Conservation (phyloP, 768 basidiomycete genomes). For the Suillus weaverae region DNA sequence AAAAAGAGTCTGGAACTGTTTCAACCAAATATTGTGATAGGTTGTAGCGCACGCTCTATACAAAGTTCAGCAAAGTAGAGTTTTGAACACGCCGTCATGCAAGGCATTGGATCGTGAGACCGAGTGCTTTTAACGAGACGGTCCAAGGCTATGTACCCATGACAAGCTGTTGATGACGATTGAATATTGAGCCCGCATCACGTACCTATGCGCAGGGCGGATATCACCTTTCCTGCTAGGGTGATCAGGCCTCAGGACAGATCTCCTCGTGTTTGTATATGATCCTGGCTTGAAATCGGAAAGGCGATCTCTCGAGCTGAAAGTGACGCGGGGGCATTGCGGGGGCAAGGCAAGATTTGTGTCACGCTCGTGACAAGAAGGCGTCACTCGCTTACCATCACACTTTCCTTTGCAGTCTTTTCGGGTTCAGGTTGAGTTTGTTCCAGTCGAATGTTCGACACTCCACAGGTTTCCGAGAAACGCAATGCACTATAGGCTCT, state of each 20-base stretch:
- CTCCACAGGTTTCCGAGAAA: slow-evolving; percentile 1
- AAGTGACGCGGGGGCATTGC: slow-evolving; percentile 10
- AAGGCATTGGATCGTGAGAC: slow-evolving; percentile 5
- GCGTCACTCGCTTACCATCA: slow-evolving; percentile 18
- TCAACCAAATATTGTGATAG: neutral
- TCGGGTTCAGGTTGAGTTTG: neutral
- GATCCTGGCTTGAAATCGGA: slow-evolving; percentile 6
- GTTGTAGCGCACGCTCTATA: neutral
- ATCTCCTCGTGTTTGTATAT: slow-evolving; percentile 14
- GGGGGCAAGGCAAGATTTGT: slow-evolving; percentile 9
- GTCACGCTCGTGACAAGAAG: slow-evolving; percentile 10
- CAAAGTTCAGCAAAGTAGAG: slow-evolving; percentile 7
- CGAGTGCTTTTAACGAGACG: slow-evolving; percentile 12
- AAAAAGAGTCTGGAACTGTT: neutral
- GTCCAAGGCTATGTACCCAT: neutral
- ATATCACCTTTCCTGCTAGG: slow-evolving; percentile 13
- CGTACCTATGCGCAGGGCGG: slow-evolving; percentile 7
- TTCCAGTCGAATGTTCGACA: neutral
- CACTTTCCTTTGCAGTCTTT: slow-evolving; percentile 2
- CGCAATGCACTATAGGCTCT: slow-evolving; percentile 4
- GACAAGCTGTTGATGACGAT: neutral
- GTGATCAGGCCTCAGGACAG: slow-evolving; percentile 10
- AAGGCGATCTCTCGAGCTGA: slow-evolving; percentile 14
- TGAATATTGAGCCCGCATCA: neutral
- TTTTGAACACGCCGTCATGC: neutral